Percentiles rank a stretch among this genome's conserved stretches.
Evolutionary conservation across 2,329 filamentous ascomycete species (phyloP).

Genomic region (Fulvia fulva): DNA sequence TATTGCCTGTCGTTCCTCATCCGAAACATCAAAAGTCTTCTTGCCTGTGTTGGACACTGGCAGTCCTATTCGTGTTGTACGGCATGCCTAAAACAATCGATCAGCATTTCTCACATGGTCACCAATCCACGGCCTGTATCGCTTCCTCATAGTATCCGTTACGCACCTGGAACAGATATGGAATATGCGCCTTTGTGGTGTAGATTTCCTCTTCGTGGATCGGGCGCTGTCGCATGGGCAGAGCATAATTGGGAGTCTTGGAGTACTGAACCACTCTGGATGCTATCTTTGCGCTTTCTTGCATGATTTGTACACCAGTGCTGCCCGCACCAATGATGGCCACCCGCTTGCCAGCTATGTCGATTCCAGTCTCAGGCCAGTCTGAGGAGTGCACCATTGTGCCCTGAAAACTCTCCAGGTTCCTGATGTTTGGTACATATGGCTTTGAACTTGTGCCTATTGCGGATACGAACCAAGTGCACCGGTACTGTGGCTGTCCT

Average conservation of each 20-base stretch:
- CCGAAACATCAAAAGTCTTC: slow-evolving; percentile 46
- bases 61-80: slow-evolving; percentile 34
- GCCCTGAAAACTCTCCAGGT: slow-evolving; percentile 38
- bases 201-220: slow-evolving; percentile 45
- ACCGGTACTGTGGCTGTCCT: slow-evolving; percentile 23
- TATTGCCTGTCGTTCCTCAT: slow-evolving; percentile 25
- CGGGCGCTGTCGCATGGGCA: slow-evolving; percentile 55
- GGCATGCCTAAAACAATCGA: slow-evolving; percentile 13
- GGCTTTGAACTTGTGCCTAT: slow-evolving; percentile 39
- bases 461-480: slow-evolving; percentile 36
- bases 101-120: too few relatives aligned
- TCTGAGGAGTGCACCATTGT: slow-evolving; percentile 39
- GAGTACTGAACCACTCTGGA: slow-evolving; percentile 56
- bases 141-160: too few relatives aligned
- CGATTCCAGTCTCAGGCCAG: slow-evolving; percentile 38
- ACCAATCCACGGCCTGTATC: too few relatives aligned
- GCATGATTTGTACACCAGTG: slow-evolving; percentile 37
- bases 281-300: slow-evolving; percentile 28
- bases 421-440: slow-evolving; percentile 37
- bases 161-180: too few relatives aligned
- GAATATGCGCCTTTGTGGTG: slow-evolving; percentile 5
- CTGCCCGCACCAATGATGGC: slow-evolving; percentile 38
- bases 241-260: slow-evolving; percentile 60
- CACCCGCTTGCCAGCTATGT: slow-evolving; percentile 25
- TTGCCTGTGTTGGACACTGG: slow-evolving; percentile 54